A percentile compares a stretch with the other conserved stretches of the same genome.
Conservation (phyloP, 371 early-diverging fungal species). For the Batkoa obscura region DNA sequence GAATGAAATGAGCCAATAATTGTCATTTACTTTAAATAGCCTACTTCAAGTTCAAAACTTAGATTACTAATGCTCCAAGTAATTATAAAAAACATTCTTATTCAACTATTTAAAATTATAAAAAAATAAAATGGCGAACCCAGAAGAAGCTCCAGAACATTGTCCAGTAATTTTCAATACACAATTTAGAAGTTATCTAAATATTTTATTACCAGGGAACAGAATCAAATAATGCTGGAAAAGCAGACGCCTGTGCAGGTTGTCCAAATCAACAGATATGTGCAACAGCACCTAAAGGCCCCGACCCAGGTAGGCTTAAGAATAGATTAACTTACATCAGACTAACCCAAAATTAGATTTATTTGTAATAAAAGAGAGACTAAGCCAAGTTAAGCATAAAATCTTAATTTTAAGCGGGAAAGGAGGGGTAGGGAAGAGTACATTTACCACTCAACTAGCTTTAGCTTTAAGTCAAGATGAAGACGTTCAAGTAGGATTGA, state of each 20-base stretch:
- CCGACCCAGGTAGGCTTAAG: constrained; percentile 58
- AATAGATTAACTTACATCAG: neutral
- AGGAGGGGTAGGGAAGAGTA: constrained; percentile 97
- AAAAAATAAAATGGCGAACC: too few relatives aligned
- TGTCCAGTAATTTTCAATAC: constrained; percentile 30
- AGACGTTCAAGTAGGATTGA: constrained; percentile 61
- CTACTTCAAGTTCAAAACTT: too few relatives aligned
- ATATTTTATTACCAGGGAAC: constrained; percentile 30
- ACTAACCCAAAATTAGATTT: constrained; percentile 24
- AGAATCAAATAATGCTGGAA: constrained; percentile 79
- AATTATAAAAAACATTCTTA: too few relatives aligned
- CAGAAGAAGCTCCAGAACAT: constrained; percentile 42
- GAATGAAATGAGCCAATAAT: too few relatives aligned
- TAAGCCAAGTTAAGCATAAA: constrained; percentile 47
- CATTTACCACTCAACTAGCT: constrained; percentile 60
- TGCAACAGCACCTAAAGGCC: constrained; percentile 73
- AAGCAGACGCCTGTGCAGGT: constrained; percentile 80
- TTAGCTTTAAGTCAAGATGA: constrained; percentile 50
- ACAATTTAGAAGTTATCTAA: neutral
- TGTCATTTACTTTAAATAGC: too few relatives aligned
- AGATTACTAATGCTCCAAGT: too few relatives aligned
- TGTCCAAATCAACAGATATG: constrained; percentile 94
- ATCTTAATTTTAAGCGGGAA: constrained; percentile 96
- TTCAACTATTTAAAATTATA: too few relatives aligned
- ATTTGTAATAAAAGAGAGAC: constrained; percentile 42